phyloP scores from a whole-genome alignment of 73 alveolate species.

The Effrenium voratum region DNA sequence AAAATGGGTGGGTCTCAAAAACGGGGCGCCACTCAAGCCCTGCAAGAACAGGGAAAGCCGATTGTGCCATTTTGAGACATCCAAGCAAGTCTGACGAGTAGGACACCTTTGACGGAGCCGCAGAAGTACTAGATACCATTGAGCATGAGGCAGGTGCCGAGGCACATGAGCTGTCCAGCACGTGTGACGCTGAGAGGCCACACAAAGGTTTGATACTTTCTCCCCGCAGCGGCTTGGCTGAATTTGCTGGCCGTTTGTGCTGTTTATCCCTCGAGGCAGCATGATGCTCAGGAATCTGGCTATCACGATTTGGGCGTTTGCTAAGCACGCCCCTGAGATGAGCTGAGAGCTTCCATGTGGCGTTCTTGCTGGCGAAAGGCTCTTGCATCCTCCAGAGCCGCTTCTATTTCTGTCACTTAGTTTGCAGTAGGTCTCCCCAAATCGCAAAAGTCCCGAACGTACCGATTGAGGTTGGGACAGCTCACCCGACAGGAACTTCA shows the following conservation, averaged over 20 bases:
- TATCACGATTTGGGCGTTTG: slow-evolving; percentile 55
- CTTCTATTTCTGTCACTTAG: slow-evolving; percentile 32
- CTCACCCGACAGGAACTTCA: not conserved
- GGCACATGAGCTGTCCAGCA: not conserved
- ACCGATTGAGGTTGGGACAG: too few species aligned
- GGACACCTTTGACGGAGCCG: slow-evolving; percentile 60
- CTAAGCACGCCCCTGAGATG: slow-evolving; percentile 10
- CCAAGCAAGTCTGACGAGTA: not conserved
- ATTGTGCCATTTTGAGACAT: not conserved
- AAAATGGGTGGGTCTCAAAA: not conserved
- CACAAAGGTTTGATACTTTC: not conserved
- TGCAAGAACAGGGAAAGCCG: not conserved
- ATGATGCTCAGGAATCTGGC: slow-evolving; percentile 6
- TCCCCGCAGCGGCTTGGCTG: slow-evolving; percentile 44
- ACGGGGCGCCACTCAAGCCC: too few species aligned
- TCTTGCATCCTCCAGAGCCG: slow-evolving; percentile 68
- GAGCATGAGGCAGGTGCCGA: slow-evolving; percentile 16
- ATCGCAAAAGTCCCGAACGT: too few species aligned
- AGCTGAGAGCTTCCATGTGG: too few species aligned
- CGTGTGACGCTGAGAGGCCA: not conserved
- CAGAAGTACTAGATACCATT: slow-evolving; percentile 37
- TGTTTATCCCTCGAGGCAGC: too few species aligned
- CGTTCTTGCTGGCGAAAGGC: too few species aligned
- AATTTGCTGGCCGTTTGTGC: not conserved
- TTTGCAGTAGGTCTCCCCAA: too few species aligned